phyloP scores from a whole-genome alignment of 441 rosid species.

The Bocquillonia castaneifolia region DNA sequence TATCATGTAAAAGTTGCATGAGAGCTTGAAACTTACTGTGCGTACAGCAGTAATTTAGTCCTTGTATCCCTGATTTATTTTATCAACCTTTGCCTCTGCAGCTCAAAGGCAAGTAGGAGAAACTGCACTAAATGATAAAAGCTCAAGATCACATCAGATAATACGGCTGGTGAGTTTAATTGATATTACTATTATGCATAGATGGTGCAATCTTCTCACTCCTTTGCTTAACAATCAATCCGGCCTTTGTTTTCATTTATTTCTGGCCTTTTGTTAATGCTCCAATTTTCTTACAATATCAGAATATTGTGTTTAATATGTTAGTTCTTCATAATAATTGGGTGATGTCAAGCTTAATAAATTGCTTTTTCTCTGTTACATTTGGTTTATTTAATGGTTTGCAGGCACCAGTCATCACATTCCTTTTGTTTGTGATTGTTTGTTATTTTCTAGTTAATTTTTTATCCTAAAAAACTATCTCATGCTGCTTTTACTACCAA shows the following conservation, averaged over 20 bases:
- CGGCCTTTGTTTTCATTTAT: background rate
- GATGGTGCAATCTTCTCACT: background rate
- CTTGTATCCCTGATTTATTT: background rate
- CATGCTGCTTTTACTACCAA: constrained; percentile 17
- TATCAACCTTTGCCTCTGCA: constrained; percentile 32
- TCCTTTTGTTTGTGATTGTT: constrained; percentile 1
- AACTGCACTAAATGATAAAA: constrained; percentile 79
- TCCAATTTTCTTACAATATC: background rate
- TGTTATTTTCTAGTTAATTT: background rate
- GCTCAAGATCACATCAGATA: constrained; percentile 96
- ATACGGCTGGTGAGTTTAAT: constrained; percentile 65
- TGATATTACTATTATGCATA: background rate
- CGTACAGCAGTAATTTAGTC: background rate
- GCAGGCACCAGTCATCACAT: background rate
- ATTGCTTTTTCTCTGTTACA: background rate
- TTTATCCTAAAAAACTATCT: constrained; percentile 12
- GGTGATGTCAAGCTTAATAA: background rate
- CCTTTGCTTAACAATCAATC: background rate
- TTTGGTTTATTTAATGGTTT: background rate
- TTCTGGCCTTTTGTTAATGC: background rate
- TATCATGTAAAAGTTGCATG: background rate
- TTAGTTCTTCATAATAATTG: background rate
- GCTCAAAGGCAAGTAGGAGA: constrained; percentile 95
- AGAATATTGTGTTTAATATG: background rate
- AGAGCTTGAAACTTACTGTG: background rate